A percentile compares a stretch with the other conserved stretches of the same genome.
Evolutionary conservation across 495 filamentous ascomycete genomes (phyloP).

Genomic region (Xylaria bambusicola): DNA sequence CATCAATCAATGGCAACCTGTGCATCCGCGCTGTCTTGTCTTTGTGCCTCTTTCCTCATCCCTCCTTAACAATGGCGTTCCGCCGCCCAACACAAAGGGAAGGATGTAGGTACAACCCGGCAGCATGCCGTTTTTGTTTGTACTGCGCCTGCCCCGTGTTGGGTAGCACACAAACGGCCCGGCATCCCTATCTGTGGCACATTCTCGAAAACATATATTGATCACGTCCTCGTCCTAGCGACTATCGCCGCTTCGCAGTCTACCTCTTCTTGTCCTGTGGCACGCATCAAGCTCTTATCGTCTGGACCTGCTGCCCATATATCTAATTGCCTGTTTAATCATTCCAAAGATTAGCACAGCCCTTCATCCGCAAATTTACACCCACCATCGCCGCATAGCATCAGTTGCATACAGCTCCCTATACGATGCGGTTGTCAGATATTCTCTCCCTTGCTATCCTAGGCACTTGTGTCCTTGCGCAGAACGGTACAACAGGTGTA

Average conservation of each 20-base stretch:
- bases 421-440: background rate
- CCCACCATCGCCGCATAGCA: background rate
- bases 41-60: slow-evolving; percentile 2
- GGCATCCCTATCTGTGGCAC: background rate
- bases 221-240: too few relatives aligned
- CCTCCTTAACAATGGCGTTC: too few relatives aligned
- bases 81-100: too few relatives aligned
- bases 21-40: too few relatives aligned
- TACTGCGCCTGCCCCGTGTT: slow-evolving; percentile 5
- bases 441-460: background rate
- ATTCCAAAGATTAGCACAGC: too few relatives aligned
- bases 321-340: too few relatives aligned
- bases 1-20: too few relatives aligned
- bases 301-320: too few relatives aligned
- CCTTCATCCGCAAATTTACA: background rate
- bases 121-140: background rate
- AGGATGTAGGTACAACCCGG: too few relatives aligned
- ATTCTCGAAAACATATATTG: background rate
- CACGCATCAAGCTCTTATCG: too few relatives aligned
- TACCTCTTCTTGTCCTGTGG: too few relatives aligned
- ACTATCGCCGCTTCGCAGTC: too few relatives aligned
- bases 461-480: slow-evolving; percentile 36
- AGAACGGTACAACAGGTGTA: slow-evolving; percentile 37
- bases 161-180: background rate
- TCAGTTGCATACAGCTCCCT: background rate